A percentile compares a stretch with the other conserved stretches of the same genome.
These are phyloP conservation scores for Quillaja saponaria DNA, from an alignment of 306 rosid genomes.

Conservation along the genomic window DNA sequence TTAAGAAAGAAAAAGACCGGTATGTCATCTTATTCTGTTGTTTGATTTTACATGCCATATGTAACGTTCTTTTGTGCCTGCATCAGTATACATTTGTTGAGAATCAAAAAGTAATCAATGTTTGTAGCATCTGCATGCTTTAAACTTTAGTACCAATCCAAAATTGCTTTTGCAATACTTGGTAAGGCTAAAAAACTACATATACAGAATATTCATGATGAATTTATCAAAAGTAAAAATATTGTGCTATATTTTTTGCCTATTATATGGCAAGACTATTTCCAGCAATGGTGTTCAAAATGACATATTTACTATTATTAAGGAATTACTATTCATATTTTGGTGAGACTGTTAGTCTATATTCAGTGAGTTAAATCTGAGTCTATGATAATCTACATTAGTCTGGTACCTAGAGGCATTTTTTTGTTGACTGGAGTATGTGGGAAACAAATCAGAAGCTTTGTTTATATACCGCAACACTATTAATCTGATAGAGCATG, in stretches of 20 bases:
- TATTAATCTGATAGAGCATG: background rate
- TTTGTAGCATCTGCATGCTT: too few species aligned
- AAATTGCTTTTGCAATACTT: background rate
- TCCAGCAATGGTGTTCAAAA: background rate
- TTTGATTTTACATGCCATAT: background rate
- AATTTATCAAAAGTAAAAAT: too few species aligned
- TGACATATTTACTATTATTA: slow-evolving; percentile 9
- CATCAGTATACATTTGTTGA: background rate
- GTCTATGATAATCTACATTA: background rate
- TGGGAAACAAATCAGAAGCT: too few species aligned
- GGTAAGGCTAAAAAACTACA: background rate
- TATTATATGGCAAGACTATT: too few species aligned
- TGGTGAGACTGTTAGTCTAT: slow-evolving; percentile 2
- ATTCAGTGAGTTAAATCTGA: slow-evolving; percentile 5
- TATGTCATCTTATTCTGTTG: slow-evolving; percentile 39
- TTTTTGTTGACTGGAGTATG: too few species aligned
- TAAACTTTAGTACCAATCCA: too few species aligned
- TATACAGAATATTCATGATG: too few species aligned
- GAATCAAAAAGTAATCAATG: background rate
- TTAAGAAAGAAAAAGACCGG: slow-evolving; percentile 90
- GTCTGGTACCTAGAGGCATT: slow-evolving; percentile 15
- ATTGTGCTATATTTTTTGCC: too few species aligned
- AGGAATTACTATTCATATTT: slow-evolving; percentile 5
- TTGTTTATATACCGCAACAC: too few species aligned
- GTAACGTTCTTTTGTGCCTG: background rate